Evolutionary conservation across 805 yeast species (phyloP).

Genomic region (Yamadazyma endophytica): DNA sequence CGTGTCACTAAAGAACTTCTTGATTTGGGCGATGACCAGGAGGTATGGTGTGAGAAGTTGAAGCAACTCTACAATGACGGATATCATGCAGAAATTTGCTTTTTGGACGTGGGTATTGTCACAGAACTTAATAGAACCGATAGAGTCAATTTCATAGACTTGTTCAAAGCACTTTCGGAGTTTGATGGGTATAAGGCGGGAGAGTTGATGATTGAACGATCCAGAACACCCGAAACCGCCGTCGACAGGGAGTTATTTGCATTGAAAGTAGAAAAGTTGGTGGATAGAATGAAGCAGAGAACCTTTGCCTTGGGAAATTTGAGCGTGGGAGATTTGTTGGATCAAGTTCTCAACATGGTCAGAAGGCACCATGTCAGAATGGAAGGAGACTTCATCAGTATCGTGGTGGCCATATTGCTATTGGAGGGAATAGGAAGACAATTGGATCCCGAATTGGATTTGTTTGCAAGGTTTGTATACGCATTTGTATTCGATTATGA

Average conservation of each 20-base stretch:
- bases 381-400: conserved; percentile 96
- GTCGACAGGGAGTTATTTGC: conserved; percentile 83
- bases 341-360: conserved; percentile 86
- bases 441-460: conserved; percentile 86
- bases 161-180: conserved; percentile 82
- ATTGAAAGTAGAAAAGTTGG: conserved; percentile 77
- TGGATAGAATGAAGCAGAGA: conserved; percentile 72
- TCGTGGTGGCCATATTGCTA: conserved; percentile 86
- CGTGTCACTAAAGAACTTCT: conserved; percentile 40
- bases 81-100: conserved; percentile 81
- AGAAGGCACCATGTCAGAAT: conserved; percentile 90
- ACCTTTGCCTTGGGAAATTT: conserved; percentile 92
- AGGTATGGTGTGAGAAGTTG: conserved; percentile 47
- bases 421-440: conserved; percentile 95
- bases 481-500: conserved; percentile 38
- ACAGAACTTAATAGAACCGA: conserved; percentile 80
- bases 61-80: conserved; percentile 47
- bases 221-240: conserved; percentile 92
- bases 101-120: conserved; percentile 89
- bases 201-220: conserved; percentile 90
- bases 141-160: conserved; percentile 79
- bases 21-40: conserved; percentile 22
- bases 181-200: conserved; percentile 96
- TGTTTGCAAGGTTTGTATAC: conserved; percentile 92
- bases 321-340: conserved; percentile 85